These are phyloP conservation scores for Immersiella caudata DNA, from an alignment of 495 filamentous ascomycete genomes.

Conservation along the genomic window DNA sequence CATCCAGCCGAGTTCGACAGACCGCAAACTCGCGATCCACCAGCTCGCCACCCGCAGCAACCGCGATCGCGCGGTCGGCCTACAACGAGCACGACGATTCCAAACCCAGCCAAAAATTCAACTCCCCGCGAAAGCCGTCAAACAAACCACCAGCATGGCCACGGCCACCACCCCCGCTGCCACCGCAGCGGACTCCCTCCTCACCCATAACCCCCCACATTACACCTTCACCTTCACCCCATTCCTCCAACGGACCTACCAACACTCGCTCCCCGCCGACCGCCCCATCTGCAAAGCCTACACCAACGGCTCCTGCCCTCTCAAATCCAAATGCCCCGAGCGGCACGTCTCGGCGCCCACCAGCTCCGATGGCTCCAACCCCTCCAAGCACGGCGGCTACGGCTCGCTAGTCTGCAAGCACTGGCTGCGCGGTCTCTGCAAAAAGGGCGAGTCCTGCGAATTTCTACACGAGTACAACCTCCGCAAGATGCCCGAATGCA, in stretches of 20 bases:
- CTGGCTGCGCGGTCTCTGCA: conserved; percentile 96
- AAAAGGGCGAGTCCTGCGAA: conserved; percentile 93
- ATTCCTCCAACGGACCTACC: conserved; percentile 73
- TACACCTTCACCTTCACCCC: conserved; percentile 75
- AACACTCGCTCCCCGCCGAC: conserved; percentile 72
- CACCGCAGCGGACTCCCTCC: conserved; percentile 35
- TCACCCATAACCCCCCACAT: conserved; percentile 55
- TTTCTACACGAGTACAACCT: conserved; percentile 99
- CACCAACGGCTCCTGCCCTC: conserved; percentile 72
- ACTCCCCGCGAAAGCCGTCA: neutral
- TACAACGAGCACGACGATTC: neutral
- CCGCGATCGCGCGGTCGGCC: too few relatives aligned
- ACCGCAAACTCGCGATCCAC: neutral
- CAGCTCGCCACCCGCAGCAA: neutral
- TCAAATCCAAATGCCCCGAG: conserved; percentile 75
- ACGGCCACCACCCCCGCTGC: conserved; percentile 17
- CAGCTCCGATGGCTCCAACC: conserved; percentile 13
- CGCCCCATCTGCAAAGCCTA: conserved; percentile 80
- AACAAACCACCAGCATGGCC: conserved; percentile 10
- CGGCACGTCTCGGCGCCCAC: conserved; percentile 33
- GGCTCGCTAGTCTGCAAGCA: conserved; percentile 92
- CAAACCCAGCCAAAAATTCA: neutral
- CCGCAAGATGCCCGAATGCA: conserved; percentile 96
- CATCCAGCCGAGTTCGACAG: neutral
- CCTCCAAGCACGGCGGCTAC: conserved; percentile 43